phyloP scores from a whole-genome alignment of 257 asterid genomes.

The Leptodermis oblonga region DNA sequence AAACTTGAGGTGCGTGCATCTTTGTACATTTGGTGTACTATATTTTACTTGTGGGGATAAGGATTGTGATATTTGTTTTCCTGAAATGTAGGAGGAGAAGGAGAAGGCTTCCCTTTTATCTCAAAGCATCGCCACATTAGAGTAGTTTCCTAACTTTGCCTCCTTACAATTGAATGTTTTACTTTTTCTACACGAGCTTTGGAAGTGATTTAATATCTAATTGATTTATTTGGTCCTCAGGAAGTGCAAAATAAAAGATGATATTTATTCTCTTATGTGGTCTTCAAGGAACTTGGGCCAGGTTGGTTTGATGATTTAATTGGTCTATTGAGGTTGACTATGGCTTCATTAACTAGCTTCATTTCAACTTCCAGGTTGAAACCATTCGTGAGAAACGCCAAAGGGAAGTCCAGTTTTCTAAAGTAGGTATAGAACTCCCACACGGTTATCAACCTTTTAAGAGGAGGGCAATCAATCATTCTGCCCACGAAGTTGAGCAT shows the following conservation, averaged over 20 bases:
- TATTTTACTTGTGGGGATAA: background rate
- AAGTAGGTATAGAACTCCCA: constrained; percentile 64
- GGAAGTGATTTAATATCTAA: background rate
- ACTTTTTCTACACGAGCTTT: background rate
- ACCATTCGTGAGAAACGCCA: constrained; percentile 76
- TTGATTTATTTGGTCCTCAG: constrained; percentile 33
- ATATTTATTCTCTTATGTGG: constrained; percentile 76
- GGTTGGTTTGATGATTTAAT: constrained; percentile 41
- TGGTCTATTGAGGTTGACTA: too few relatives aligned
- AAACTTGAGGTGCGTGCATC: constrained; percentile 60
- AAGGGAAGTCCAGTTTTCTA: constrained; percentile 66
- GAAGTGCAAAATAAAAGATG: constrained; percentile 72
- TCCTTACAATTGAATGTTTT: constrained; percentile 10
- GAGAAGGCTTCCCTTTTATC: constrained; percentile 56
- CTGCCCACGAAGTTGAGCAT: constrained; percentile 26
- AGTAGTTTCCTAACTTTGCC: constrained; percentile 41
- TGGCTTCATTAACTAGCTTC: too few relatives aligned
- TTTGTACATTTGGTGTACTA: constrained; percentile 1
- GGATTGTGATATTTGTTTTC: constrained; percentile 14
- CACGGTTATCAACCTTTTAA: constrained; percentile 34
- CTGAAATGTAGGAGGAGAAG: constrained; percentile 68
- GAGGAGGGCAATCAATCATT: constrained; percentile 37
- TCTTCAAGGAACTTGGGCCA: constrained; percentile 87
- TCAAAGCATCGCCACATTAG: constrained; percentile 64
- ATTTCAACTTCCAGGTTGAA: too few relatives aligned